Evolutionary conservation across 2,329 filamentous ascomycete species (phyloP).

Genomic region (Clonostachys byssicola): DNA sequence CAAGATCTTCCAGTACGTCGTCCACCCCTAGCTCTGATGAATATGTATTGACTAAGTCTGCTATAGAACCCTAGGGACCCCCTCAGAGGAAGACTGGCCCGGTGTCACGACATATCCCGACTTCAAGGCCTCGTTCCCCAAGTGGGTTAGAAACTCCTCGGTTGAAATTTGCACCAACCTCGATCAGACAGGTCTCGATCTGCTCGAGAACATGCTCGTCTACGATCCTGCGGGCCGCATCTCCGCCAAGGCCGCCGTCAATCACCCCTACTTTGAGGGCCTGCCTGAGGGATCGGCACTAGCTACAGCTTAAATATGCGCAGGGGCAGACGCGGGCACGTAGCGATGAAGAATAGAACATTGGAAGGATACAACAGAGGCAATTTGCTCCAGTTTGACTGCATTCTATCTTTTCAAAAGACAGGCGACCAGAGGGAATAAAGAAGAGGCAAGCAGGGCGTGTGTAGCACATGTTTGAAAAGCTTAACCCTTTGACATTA

Average conservation of each 20-base stretch:
- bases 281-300: conserved; percentile 7
- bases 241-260: conserved; percentile 82
- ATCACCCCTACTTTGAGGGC: conserved; percentile 74
- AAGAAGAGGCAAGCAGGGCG: no score
- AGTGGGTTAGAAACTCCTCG: conserved; percentile 73
- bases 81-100: conserved; percentile 78
- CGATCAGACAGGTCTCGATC: conserved; percentile 66
- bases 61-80: conserved; percentile 71
- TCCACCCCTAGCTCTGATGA: conserved; percentile 10
- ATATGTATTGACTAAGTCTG: neutral
- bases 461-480: no score
- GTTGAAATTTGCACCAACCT: conserved; percentile 66
- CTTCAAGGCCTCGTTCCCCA: conserved; percentile 88
- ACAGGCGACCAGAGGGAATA: no score
- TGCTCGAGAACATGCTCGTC: conserved; percentile 68
- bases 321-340: no score
- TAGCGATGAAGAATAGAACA: no score
- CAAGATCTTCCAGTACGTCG: conserved; percentile 66
- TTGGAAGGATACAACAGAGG: no score
- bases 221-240: conserved; percentile 86
- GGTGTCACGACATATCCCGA: conserved; percentile 91
- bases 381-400: no score
- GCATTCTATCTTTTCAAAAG: no score
- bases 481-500: no score
- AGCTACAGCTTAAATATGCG: no score